Conservation (phyloP, 768 basidiomycete species). For the Mycena sanguinolenta region DNA sequence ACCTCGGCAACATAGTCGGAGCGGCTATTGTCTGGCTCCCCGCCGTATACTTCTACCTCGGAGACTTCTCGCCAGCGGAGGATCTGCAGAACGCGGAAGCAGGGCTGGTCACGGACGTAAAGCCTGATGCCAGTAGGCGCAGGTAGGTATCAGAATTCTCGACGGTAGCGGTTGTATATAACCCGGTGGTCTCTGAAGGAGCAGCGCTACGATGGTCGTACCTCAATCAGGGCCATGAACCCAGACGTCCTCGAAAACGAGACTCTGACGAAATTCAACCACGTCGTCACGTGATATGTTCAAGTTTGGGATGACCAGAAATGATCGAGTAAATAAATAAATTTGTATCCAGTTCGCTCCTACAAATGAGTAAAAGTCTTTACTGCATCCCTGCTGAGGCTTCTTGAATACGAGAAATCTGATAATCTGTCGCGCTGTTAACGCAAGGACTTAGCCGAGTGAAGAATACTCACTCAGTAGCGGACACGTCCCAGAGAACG, state of each 20-base stretch:
- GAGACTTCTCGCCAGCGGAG: conserved; percentile 58
- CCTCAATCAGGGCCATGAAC: no score
- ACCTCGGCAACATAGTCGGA: conserved; percentile 76
- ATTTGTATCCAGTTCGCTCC: no score
- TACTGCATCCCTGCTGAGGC: conserved; percentile 6
- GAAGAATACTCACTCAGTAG: conserved; percentile 9
- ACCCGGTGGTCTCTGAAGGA: background rate
- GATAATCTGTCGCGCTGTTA: background rate
- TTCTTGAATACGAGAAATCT: conserved; percentile 18
- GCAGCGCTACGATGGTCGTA: background rate
- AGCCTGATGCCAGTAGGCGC: background rate
- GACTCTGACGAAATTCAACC: background rate
- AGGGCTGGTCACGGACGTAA: conserved; percentile 37
- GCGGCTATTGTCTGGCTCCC: conserved; percentile 74
- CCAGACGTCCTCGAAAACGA: no score
- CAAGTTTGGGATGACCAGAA: background rate
- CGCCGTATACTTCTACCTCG: conserved; percentile 72
- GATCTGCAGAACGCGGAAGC: conserved; percentile 53
- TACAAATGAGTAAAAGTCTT: no score
- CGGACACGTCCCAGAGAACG: background rate
- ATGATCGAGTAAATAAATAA: background rate
- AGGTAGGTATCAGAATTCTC: background rate
- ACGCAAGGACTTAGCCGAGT: no score
- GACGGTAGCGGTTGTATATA: background rate
- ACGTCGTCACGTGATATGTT: background rate